These are phyloP conservation scores for Talaromyces islandicus DNA, from an alignment of 2,329 filamentous ascomycete species.

Conservation along the genomic window DNA sequence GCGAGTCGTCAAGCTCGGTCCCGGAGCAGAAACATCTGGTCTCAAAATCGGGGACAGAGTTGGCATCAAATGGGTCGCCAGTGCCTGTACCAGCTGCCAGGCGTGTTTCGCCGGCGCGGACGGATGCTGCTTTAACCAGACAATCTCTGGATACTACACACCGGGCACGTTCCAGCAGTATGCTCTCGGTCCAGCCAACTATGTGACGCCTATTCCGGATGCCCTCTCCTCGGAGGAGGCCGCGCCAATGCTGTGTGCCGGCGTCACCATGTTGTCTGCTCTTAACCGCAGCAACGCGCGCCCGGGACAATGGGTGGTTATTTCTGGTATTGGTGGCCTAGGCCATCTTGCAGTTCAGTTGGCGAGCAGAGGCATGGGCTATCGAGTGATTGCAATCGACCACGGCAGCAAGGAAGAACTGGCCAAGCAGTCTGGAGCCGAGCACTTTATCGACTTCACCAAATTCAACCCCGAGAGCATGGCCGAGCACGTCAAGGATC, in stretches of 20 bases:
- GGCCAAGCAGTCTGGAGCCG: slow-evolving; percentile 55
- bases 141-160: slow-evolving; percentile 61
- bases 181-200: slow-evolving; percentile 56
- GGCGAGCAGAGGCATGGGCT: slow-evolving; percentile 54
- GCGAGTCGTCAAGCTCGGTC: slow-evolving; percentile 59
- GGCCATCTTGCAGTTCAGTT: slow-evolving; percentile 61
- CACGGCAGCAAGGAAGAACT: slow-evolving; percentile 56
- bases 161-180: slow-evolving; percentile 72
- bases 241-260: slow-evolving; percentile 63
- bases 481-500: slow-evolving; percentile 49
- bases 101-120: slow-evolving; percentile 52
- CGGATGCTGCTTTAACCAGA: slow-evolving; percentile 50
- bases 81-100: slow-evolving; percentile 50
- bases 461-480: slow-evolving; percentile 44
- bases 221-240: slow-evolving; percentile 53
- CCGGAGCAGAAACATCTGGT: slow-evolving; percentile 49
- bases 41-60: slow-evolving; percentile 63
- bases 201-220: slow-evolving; percentile 65
- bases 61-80: slow-evolving; percentile 63
- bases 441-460: slow-evolving; percentile 60
- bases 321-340: slow-evolving; percentile 57
- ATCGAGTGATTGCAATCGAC: slow-evolving; percentile 62
- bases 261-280: slow-evolving; percentile 61
- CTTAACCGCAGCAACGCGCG: slow-evolving; percentile 56
- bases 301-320: slow-evolving; percentile 55